Percentiles rank a stretch among this genome's conserved stretches.
phyloP scores from a whole-genome alignment of 129 eudicot species.

The Erigeron canadensis region DNA sequence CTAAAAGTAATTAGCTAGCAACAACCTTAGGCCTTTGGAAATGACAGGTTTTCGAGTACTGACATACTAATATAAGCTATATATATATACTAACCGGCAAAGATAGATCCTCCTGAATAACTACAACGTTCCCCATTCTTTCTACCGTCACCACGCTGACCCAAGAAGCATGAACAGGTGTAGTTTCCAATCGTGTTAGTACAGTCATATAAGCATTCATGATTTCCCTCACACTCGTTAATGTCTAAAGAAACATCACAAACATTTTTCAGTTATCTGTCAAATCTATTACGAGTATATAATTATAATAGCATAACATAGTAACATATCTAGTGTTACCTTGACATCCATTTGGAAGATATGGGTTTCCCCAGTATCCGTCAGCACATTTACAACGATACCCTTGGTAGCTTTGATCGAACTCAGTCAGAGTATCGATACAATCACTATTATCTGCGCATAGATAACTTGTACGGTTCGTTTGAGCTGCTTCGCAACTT shows the following conservation, averaged over 20 bases:
- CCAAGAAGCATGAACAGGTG: constrained; percentile 19
- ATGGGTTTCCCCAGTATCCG: constrained; percentile 26
- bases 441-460: constrained; percentile 23
- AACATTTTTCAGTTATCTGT: not conserved
- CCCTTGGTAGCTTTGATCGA: not conserved
- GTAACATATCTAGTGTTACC: not conserved
- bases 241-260: constrained; percentile 13
- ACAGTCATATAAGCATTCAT: constrained; percentile 21
- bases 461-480: not conserved
- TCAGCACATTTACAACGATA: constrained; percentile 20
- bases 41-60: not conserved
- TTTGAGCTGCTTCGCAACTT: constrained; percentile 11
- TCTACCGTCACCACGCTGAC: constrained; percentile 21
- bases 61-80: not conserved
- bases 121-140: constrained; percentile 13
- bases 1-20: not conserved
- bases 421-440: not conserved
- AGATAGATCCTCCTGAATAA: constrained; percentile 10
- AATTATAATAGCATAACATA: not conserved
- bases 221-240: constrained; percentile 17
- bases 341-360: constrained; percentile 26
- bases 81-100: constrained; percentile 3
- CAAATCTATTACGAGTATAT: too few species aligned
- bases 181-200: constrained; percentile 19
- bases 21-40: not conserved